A percentile compares a stretch with the other conserved stretches of the same genome.
phyloP scores from a whole-genome alignment of 2,329 filamentous ascomycete genomes.

The Colletotrichum orchidophilum region DNA sequence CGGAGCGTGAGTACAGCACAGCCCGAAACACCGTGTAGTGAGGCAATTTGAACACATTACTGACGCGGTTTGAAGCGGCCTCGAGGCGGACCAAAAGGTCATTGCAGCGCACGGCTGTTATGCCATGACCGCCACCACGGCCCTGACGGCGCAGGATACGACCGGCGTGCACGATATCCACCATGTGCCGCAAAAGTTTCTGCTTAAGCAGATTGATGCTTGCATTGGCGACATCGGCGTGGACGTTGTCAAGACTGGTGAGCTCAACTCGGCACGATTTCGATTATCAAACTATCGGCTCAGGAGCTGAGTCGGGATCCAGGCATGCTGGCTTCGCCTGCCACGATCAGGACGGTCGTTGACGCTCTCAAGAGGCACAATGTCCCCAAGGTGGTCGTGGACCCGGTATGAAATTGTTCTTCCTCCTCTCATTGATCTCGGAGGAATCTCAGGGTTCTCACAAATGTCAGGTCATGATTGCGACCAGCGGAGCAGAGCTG shows the following conservation, averaged over 20 bases:
- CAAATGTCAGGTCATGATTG: constrained; percentile 82
- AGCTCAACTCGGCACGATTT: neutral
- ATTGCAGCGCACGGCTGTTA: constrained; percentile 93
- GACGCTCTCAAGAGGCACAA: constrained; percentile 67
- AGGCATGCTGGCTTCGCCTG: constrained; percentile 85
- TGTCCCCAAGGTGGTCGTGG: constrained; percentile 71
- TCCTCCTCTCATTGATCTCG: neutral
- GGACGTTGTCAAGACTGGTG: constrained; percentile 93
- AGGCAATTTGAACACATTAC: neutral
- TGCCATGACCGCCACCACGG: constrained; percentile 94
- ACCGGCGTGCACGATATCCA: constrained; percentile 85
- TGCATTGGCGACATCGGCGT: constrained; percentile 85
- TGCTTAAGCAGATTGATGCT: constrained; percentile 85
- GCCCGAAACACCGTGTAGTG: neutral
- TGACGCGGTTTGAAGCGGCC: constrained; percentile 66
- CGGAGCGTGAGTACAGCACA: constrained; percentile 71
- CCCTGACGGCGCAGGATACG: constrained; percentile 96
- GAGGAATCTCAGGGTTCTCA: neutral
- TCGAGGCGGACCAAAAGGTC: constrained; percentile 96
- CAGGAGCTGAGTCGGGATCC: neutral
- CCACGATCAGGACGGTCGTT: constrained; percentile 75
- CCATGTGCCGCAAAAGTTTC: constrained; percentile 79
- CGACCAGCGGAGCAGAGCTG: constrained; percentile 79
- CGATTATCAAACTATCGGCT: neutral
- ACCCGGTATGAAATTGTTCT: constrained; percentile 57